These are phyloP conservation scores for Phytophthora capsici DNA, from an alignment of 352 stramenopile species.

Conservation along the genomic window DNA sequence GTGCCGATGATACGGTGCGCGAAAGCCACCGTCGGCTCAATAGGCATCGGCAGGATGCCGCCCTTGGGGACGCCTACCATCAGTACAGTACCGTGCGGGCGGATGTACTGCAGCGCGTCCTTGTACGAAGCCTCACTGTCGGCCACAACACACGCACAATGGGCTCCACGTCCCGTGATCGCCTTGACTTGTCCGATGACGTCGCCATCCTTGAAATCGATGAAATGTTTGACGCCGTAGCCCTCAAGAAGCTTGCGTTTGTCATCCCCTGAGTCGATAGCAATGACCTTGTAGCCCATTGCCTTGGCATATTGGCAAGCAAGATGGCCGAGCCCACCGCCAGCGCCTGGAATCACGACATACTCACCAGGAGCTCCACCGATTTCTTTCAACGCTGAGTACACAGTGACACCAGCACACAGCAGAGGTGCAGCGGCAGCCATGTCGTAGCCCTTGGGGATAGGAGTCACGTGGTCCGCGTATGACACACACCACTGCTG, in stretches of 20 bases:
- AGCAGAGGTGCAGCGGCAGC: conserved; percentile 66
- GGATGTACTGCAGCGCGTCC: conserved; percentile 63
- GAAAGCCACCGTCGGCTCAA: conserved; percentile 47
- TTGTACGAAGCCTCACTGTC: conserved; percentile 56
- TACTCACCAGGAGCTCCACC: conserved; percentile 45
- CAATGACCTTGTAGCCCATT: conserved; percentile 72
- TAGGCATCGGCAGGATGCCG: conserved; percentile 28
- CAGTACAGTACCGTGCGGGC: conserved; percentile 65
- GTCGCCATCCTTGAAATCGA: conserved; percentile 69
- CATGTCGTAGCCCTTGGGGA: conserved; percentile 62
- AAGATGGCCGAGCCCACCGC: conserved; percentile 82
- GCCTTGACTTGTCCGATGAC: conserved; percentile 47
- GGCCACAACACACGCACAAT: conserved; percentile 79
- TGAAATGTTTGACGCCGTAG: conserved; percentile 71
- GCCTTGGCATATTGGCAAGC: conserved; percentile 71
- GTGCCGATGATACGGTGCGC: conserved; percentile 54
- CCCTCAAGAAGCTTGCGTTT: conserved; percentile 68
- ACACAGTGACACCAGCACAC: conserved; percentile 88
- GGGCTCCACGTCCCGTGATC: conserved; percentile 47
- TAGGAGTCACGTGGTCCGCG: conserved; percentile 71
- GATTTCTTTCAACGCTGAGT: conserved; percentile 73
- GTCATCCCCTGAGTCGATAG: conserved; percentile 60
- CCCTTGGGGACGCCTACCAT: conserved; percentile 73
- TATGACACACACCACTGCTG: conserved; percentile 75
- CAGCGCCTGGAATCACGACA: conserved; percentile 64